Conservation (phyloP, 2,329 filamentous ascomycete genomes). For the Fusarium torreyae region DNA sequence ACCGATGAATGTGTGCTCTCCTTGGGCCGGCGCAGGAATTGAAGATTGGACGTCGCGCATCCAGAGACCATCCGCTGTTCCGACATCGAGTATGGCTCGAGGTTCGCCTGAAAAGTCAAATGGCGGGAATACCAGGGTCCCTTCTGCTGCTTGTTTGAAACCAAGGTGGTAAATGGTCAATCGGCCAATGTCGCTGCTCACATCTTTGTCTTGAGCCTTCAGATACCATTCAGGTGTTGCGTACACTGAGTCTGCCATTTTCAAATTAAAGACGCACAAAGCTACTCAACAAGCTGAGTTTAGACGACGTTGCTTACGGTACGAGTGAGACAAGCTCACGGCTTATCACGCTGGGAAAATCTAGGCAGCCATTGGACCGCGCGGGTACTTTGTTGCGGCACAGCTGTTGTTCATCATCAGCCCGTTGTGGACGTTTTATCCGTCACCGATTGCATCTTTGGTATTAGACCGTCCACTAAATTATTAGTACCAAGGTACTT, state of each 20-base stretch:
- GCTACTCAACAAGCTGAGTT: neutral
- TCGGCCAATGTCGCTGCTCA: conserved; percentile 17
- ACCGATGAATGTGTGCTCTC: conserved; percentile 2
- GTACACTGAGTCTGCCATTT: neutral
- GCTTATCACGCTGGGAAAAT: neutral
- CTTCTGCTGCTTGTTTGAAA: conserved; percentile 11
- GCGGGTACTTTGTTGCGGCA: too few species aligned
- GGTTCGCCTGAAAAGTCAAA: neutral
- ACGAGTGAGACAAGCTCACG: neutral
- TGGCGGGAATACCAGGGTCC: neutral
- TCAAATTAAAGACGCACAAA: neutral
- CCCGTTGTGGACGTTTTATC: too few species aligned
- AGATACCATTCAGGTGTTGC: conserved; percentile 25
- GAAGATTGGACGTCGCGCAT: conserved; percentile 9
- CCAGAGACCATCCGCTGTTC: conserved; percentile 21
- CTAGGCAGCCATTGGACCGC: neutral
- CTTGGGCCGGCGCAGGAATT: accelerated
- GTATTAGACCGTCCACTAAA: too few species aligned
- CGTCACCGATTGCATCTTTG: too few species aligned
- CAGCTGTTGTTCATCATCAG: too few species aligned
- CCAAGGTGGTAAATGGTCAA: conserved; percentile 19
- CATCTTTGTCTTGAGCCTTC: conserved; percentile 12
- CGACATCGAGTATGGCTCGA: conserved; percentile 4
- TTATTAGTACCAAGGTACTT: too few species aligned
- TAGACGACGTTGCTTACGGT: accelerated